Evolutionary conservation across 139 green algal genomes (phyloP).

Genomic region (Eudorina sp.): DNA sequence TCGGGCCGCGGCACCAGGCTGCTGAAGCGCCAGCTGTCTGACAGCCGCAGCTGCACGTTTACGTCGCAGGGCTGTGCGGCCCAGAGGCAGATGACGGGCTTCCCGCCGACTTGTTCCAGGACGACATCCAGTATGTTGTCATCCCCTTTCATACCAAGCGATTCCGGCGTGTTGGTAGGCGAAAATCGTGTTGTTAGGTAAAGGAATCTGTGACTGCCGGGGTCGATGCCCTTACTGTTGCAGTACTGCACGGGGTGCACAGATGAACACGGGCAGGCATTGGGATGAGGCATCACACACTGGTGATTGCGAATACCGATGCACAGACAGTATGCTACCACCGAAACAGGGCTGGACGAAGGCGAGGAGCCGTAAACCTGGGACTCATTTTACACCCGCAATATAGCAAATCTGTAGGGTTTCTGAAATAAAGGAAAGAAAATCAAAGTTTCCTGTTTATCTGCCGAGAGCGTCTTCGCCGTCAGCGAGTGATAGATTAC

Average conservation of each 20-base stretch:
- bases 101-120: slow-evolving; percentile 91
- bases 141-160: not conserved
- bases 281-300: not conserved
- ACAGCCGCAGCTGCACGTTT: not conserved
- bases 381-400: no score
- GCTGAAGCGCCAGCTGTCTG: not conserved
- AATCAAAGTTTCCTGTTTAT: no score
- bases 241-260: not conserved
- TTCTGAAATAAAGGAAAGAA: no score
- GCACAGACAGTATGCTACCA: no score
- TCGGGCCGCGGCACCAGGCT: slow-evolving; percentile 33
- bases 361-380: no score
- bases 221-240: not conserved
- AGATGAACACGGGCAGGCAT: not conserved
- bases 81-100: slow-evolving; percentile 23
- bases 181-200: not conserved
- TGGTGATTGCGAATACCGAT: no score
- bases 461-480: no score
- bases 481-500: no score
- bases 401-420: no score
- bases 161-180: not conserved
- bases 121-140: slow-evolving; percentile 86
- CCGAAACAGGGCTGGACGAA: no score
- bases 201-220: not conserved
- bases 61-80: not conserved